A percentile compares a stretch with the other conserved stretches of the same genome.
These are phyloP conservation scores for Colletotrichum sp. DNA, from an alignment of 2,329 filamentous ascomycete species.

Conservation along the genomic window DNA sequence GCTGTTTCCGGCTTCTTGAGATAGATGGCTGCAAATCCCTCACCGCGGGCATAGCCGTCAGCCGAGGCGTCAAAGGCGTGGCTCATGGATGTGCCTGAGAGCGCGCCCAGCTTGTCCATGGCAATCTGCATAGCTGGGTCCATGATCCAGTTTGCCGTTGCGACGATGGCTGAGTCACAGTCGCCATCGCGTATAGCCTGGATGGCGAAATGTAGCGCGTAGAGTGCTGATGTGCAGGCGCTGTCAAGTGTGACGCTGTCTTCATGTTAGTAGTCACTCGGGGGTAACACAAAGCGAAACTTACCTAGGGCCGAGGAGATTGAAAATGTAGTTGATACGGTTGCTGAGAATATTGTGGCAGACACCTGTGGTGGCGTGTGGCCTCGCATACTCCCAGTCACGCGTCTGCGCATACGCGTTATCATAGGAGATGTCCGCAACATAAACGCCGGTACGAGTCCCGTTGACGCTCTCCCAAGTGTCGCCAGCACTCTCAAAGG, in stretches of 20 bases:
- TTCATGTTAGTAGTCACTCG: neutral
- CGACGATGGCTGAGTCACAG: neutral
- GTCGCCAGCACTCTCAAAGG: neutral
- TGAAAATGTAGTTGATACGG: neutral
- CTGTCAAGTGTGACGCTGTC: neutral
- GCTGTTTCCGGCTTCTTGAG: neutral
- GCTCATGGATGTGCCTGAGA: neutral
- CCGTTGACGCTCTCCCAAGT: neutral
- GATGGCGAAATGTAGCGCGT: neutral
- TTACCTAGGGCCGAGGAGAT: neutral
- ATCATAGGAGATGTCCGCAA: neutral
- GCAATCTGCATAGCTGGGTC: neutral
- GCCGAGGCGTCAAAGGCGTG: neutral
- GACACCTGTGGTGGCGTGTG: neutral
- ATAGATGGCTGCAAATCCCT: neutral
- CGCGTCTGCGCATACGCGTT: neutral
- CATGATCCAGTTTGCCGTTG: neutral
- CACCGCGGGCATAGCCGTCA: neutral
- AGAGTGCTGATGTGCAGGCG: neutral
- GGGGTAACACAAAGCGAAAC: fast-evolving
- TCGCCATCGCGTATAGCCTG: neutral
- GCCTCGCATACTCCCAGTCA: neutral
- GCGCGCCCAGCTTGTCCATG: neutral
- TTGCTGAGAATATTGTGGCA: neutral
- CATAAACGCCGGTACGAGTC: neutral